Conservation (phyloP, 2,329 filamentous ascomycete genomes). For the Lecanicillium sp. region DNA sequence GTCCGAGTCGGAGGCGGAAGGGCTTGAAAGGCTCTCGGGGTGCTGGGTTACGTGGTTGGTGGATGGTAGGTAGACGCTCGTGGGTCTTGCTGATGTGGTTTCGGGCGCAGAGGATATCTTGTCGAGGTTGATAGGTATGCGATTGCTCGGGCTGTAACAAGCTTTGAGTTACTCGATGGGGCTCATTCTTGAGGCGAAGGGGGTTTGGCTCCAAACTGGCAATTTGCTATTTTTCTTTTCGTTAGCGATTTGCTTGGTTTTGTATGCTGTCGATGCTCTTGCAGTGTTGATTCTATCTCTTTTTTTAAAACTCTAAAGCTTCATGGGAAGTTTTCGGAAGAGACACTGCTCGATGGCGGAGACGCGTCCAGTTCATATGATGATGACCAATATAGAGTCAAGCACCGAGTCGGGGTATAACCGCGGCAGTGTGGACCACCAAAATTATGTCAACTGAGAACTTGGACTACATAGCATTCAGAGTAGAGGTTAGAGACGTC, state of each 20-base stretch:
- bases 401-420: conserved; percentile 12
- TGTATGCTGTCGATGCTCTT: conserved; percentile 5
- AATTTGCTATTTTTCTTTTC: conserved; percentile 1
- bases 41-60: conserved; percentile 19
- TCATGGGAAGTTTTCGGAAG: conserved; percentile 10
- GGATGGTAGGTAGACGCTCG: conserved; percentile 35
- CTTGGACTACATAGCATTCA: neutral
- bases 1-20: conserved; percentile 43
- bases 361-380: conserved; percentile 12
- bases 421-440: conserved; percentile 8
- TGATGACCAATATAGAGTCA: conserved; percentile 17
- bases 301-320: conserved; percentile 14
- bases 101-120: conserved; percentile 57
- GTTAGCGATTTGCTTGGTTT: neutral
- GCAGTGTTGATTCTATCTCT: conserved; percentile 9
- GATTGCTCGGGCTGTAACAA: conserved; percentile 61
- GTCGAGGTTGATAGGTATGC: conserved; percentile 98
- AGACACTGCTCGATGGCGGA: conserved; percentile 1
- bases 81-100: conserved; percentile 36
- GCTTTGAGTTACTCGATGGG: conserved; percentile 93
- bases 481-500: no score
- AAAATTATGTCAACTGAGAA: conserved; percentile 9
- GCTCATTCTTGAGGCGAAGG: conserved; percentile 99
- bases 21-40: conserved; percentile 9
- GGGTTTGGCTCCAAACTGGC: conserved; percentile 34